Percentiles rank a stretch among this genome's conserved stretches.
Evolutionary conservation across 1,284 basidiomycete species (phyloP).

Genomic region (Tylopilus microsporus): DNA sequence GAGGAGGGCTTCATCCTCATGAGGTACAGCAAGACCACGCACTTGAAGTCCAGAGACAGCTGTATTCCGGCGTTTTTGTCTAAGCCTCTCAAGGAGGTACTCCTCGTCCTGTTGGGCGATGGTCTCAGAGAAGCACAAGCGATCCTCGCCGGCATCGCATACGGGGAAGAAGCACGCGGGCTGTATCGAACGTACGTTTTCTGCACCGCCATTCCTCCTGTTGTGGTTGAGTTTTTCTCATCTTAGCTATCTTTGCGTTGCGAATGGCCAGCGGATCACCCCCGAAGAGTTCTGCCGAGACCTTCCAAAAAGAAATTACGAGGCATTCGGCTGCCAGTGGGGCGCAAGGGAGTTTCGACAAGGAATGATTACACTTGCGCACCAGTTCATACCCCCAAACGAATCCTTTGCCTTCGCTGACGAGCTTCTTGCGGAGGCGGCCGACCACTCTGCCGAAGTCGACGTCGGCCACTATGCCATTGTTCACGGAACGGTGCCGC

Average conservation of each 20-base stretch:
- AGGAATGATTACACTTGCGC: conserved; percentile 1
- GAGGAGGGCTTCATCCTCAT: neutral
- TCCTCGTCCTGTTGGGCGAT: neutral
- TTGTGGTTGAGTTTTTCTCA: neutral
- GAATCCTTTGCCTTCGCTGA: conserved; percentile 1
- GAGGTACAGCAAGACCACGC: neutral
- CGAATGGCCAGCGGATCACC: neutral
- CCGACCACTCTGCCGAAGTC: conserved; percentile 4
- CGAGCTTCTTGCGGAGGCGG: conserved; percentile 9
- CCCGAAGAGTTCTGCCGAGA: neutral
- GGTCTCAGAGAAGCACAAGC: neutral
- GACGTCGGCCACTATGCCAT: conserved; percentile 3
- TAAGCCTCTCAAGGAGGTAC: neutral
- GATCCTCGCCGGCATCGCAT: neutral
- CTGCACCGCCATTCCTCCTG: neutral
- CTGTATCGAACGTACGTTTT: neutral
- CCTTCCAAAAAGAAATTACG: conserved; percentile 2
- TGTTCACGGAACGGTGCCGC: neutral
- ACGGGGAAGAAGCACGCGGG: neutral
- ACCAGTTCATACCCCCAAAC: conserved; percentile 7
- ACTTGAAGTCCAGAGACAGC: neutral
- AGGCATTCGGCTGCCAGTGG: conserved; percentile 5
- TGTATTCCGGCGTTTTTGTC: neutral
- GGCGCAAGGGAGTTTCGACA: conserved; percentile 11
- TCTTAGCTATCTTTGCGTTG: conserved; percentile 11